These are phyloP conservation scores for Saitozyma podzolica DNA, from an alignment of 768 basidiomycete species.

Conservation along the genomic window DNA sequence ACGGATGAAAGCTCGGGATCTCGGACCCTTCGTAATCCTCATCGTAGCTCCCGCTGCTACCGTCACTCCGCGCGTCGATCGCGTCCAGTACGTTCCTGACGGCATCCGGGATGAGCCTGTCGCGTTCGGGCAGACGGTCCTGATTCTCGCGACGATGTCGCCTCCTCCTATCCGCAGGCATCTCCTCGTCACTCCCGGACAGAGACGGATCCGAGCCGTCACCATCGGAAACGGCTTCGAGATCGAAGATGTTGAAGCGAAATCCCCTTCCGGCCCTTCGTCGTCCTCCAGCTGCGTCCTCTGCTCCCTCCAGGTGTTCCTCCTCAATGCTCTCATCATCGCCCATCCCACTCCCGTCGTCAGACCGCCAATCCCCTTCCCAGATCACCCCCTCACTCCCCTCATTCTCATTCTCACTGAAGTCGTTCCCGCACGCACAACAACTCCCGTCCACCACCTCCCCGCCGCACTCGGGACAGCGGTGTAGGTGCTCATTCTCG, in stretches of 20 bases:
- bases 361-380: conserved; percentile 26
- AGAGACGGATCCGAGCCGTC: conserved; percentile 1
- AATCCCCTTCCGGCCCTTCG: neutral
- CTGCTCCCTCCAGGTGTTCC: neutral
- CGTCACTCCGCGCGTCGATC: too few relatives aligned
- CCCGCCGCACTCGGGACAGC: conserved; percentile 34
- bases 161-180: neutral
- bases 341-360: conserved; percentile 5
- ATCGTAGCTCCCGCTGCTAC: too few relatives aligned
- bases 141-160: too few relatives aligned
- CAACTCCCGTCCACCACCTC: conserved; percentile 30
- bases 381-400: conserved; percentile 2
- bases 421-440: conserved; percentile 24
- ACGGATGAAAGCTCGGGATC: too few relatives aligned
- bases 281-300: neutral
- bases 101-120: too few relatives aligned
- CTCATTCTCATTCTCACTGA: conserved; percentile 26
- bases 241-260: neutral
- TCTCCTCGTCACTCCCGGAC: neutral
- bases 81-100: too few relatives aligned
- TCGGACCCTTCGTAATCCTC: too few relatives aligned
- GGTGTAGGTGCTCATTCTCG: conserved; percentile 16
- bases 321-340: conserved; percentile 13
- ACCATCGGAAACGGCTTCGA: neutral
- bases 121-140: too few relatives aligned